These are phyloP conservation scores for Lentinula edodes DNA, from an alignment of 768 basidiomycete genomes.

Conservation along the genomic window DNA sequence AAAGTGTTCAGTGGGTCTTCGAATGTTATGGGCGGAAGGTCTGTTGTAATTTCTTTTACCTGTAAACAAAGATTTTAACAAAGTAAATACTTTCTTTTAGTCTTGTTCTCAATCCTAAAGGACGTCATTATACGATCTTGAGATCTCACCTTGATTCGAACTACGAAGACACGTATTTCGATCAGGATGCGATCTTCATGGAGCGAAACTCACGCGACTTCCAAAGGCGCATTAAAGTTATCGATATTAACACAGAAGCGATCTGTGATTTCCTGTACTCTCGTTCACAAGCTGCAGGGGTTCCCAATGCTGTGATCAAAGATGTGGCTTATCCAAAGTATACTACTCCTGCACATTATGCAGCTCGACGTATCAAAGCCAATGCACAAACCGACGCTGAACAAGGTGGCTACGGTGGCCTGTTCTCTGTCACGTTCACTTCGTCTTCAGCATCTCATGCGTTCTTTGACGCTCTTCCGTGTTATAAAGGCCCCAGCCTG, in stretches of 20 bases:
- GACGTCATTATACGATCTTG: conserved; percentile 61
- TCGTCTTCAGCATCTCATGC: conserved; percentile 58
- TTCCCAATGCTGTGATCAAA: conserved; percentile 51
- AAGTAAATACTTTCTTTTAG: conserved; percentile 31
- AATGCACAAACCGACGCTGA: conserved; percentile 23
- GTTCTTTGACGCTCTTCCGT: conserved; percentile 81
- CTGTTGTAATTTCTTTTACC: conserved; percentile 17
- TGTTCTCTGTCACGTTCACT: conserved; percentile 86
- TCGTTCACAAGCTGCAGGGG: conserved; percentile 41
- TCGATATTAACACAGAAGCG: conserved; percentile 79
- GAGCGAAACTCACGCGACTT: conserved; percentile 98
- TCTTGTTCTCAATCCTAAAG: conserved; percentile 79
- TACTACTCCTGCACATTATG: conserved; percentile 65
- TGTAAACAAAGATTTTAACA: not conserved
- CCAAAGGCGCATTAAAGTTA: conserved; percentile 59
- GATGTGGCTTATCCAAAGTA: conserved; percentile 91
- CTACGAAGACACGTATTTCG: conserved; percentile 85
- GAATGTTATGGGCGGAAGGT: conserved; percentile 99
- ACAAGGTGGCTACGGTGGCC: conserved; percentile 71
- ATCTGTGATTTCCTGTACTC: conserved; percentile 75
- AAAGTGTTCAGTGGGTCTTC: conserved; percentile 94
- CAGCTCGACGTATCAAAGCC: conserved; percentile 51
- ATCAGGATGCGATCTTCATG: conserved; percentile 93
- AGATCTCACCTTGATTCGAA: conserved; percentile 48
- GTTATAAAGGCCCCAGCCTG: conserved; percentile 84